Evolutionary conservation across 2,329 filamentous ascomycete genomes (phyloP), one percentile per base, ranked within the genome.

Genomic region (Zymoseptoria pseudotritici): DNA sequence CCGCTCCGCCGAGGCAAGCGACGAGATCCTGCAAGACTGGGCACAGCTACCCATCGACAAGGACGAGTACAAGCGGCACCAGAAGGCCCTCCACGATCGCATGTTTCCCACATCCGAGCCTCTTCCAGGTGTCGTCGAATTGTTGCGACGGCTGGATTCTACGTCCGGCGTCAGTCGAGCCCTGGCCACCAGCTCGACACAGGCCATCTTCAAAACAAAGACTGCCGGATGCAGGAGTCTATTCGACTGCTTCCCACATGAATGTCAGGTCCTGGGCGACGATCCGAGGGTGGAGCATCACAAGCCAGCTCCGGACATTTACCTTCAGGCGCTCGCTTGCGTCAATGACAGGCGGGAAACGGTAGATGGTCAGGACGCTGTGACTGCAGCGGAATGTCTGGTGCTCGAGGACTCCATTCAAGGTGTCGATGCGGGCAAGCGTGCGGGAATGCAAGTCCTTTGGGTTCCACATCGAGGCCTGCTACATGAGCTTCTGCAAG

Each of bases 331-430:
- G 0, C 79, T 97, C 59, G 80, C 88, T 73, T 88, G 85, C 4
- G 87, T 97, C 72, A 97, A 97, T 75, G 42, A 54, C 21, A 52
- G 19, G 21, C n/a, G 20, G 22, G 42, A 24, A 31, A 19, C 20
- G 9, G 82, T 83, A 0, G 75, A 78, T 2, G 84, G 83, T 59
- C 76, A 80, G 63, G 77, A 82, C 57, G 78, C 80, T 51, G 86
- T 97, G 64, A 80, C 72, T 53, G 90, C 91, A 0, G 88, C 89
- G 65, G 91, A 97, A 74, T 97, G 93, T 71, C 80, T 97, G 17
- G 93, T 97, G 0, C 96, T 97, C 68, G 92, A 97, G 75, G 93
- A 97, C 75, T 90, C 88, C 53, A 90, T 97, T 0, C 90, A 90
- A 0, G 92, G 93, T 5, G 90, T 96, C 2, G 93, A 97, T 76